A percentile compares a stretch with the other conserved stretches of the same genome.
Conservation (phyloP, 1,284 basidiomycete species). For the Cryptococcus sp. region DNA sequence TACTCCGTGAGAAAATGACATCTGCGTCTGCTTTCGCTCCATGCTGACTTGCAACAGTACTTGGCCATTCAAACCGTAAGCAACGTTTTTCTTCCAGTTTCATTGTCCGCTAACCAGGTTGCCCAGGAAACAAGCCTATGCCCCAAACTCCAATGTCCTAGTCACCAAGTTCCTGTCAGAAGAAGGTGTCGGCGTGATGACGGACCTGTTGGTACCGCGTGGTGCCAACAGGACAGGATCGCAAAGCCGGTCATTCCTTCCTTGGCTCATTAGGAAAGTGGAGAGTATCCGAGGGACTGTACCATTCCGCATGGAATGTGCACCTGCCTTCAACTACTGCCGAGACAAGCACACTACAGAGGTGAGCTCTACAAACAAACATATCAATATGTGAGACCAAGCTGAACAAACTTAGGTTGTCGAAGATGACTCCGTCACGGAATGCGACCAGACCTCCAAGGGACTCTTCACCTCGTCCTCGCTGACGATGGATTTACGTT, state of each 20-base stretch:
- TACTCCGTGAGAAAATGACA: slow-evolving; percentile 58
- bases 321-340: slow-evolving; percentile 92
- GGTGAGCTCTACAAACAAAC: slow-evolving; percentile 28
- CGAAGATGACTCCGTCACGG: slow-evolving; percentile 56
- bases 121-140: slow-evolving; percentile 74
- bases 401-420: slow-evolving; percentile 38
- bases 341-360: slow-evolving; percentile 67
- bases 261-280: slow-evolving; percentile 84
- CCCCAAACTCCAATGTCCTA: slow-evolving; percentile 82
- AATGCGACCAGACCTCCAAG: slow-evolving; percentile 59
- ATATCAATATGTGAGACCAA: background rate
- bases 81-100: background rate
- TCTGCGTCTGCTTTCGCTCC: background rate
- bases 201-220: slow-evolving; percentile 56
- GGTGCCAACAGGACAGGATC: slow-evolving; percentile 39
- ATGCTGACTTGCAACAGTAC: slow-evolving; percentile 17
- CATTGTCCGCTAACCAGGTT: background rate
- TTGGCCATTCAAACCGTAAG: slow-evolving; percentile 40
- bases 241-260: slow-evolving; percentile 55
- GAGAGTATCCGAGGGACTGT: slow-evolving; percentile 79
- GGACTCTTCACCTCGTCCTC: slow-evolving; percentile 66
- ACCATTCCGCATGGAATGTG: slow-evolving; percentile 77
- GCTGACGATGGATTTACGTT: slow-evolving; percentile 73
- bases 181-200: slow-evolving; percentile 73
- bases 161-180: slow-evolving; percentile 87